A percentile compares a stretch with the other conserved stretches of the same genome.
Conservation (phyloP, 2,329 filamentous ascomycete genomes). For the Fusarium tupiense region DNA sequence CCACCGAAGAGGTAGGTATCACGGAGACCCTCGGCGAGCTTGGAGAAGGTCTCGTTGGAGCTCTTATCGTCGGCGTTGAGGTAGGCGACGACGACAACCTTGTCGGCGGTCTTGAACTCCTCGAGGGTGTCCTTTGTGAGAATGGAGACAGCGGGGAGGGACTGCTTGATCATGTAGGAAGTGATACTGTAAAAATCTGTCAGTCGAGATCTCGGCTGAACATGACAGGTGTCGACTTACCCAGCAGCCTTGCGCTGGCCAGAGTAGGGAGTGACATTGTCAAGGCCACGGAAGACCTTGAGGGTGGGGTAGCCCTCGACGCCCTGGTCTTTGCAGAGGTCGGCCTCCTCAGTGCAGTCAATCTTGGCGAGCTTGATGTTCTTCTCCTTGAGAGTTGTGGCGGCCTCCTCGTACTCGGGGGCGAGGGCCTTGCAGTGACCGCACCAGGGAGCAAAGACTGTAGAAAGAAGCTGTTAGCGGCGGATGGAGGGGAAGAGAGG, state of each 20-base stretch:
- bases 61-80: conserved; percentile 82
- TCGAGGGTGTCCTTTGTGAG: conserved; percentile 85
- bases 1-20: conserved; percentile 94
- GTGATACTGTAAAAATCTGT: conserved; percentile 60
- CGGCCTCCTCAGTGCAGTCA: conserved; percentile 94
- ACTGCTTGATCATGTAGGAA: conserved; percentile 98
- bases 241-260: conserved; percentile 88
- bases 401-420: conserved; percentile 89
- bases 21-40: conserved; percentile 78
- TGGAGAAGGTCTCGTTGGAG: conserved; percentile 84
- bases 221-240: conserved; percentile 55
- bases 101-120: conserved; percentile 98
- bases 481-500: not conserved
- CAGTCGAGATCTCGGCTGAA: conserved; percentile 24
- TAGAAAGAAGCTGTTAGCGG: conserved; percentile 48
- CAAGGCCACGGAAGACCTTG: conserved; percentile 95
- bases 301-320: conserved; percentile 98
- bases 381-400: conserved; percentile 87
- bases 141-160: conserved; percentile 87
- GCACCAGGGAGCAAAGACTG: conserved; percentile 96
- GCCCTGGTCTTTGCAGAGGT: conserved; percentile 88
- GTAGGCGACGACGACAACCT: conserved; percentile 94
- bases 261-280: conserved; percentile 83
- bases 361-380: conserved; percentile 86
- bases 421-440: conserved; percentile 99